These are phyloP conservation scores for Amoebophrya sp. DNA, from an alignment of 169 alveolate species.

Conservation along the genomic window DNA sequence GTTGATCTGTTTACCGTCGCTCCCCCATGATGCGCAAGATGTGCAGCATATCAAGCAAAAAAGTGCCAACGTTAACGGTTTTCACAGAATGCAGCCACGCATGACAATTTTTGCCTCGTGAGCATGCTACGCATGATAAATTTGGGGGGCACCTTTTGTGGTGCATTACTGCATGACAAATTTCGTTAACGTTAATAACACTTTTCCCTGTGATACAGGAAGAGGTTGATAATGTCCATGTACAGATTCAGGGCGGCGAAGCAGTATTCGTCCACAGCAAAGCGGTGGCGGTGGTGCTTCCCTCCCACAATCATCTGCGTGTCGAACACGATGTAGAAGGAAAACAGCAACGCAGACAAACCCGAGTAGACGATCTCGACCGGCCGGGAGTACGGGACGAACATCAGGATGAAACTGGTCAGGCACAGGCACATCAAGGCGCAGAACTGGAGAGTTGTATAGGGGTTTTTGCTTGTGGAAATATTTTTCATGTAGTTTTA, in stretches of 20 bases:
- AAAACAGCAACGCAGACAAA: constrained; percentile 40
- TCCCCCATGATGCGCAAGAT: constrained; percentile 7
- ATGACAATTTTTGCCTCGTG: neutral
- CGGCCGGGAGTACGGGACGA: neutral
- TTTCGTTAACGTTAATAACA: neutral
- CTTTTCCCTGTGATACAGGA: neutral
- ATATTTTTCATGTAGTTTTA: neutral
- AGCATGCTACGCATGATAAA: too few relatives aligned
- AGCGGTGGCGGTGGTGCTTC: constrained; percentile 63
- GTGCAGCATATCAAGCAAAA: neutral
- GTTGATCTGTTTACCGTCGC: neutral
- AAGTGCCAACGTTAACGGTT: neutral
- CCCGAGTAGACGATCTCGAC: neutral
- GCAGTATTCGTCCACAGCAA: constrained; percentile 73
- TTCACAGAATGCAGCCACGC: neutral
- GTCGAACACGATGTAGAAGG: constrained; percentile 60
- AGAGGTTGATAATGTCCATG: constrained; percentile 66
- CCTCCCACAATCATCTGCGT: constrained; percentile 74
- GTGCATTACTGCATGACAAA: neutral
- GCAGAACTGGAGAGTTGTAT: neutral
- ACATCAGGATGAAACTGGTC: neutral
- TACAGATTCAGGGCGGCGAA: constrained; percentile 73
- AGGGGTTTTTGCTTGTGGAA: neutral
- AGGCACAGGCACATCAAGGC: neutral
- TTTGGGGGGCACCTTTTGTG: neutral